Base-by-base conservation (phyloP, 2,329 filamentous ascomycete genomes). In the Colletotrichum siamense region DNA sequence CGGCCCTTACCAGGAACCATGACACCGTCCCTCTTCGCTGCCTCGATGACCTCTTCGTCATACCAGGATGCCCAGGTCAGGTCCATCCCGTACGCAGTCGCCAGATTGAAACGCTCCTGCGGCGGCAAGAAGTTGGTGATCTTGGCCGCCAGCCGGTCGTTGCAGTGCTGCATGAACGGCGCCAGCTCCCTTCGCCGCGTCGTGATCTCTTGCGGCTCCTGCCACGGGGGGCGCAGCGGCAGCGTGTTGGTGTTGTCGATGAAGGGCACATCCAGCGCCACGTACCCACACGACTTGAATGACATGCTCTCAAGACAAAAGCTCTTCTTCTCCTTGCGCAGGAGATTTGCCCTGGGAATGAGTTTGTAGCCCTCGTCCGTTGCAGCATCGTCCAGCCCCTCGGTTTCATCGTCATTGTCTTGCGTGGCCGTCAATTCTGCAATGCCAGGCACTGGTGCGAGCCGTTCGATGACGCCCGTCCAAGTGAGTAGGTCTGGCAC, bases 241-340 rank as follows among this genome's bases (percentile, higher is more conserved):
- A 87, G 78, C 63, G 87, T 79, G 28, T 77, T 77, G 66, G 84
- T 82, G 12, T 87, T 84, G 71, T 87, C 83, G 62, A 88, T 82
- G 30, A 81, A 80, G 1, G 80, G 70, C 0, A 77, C 34, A 22
- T 85, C 83, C 2, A 93, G 81, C 8, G 83, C 82, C 39, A 88
- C 90, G 79, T 94, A 94, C 67, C 92, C 92, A 80, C 92, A 94
- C 0, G 91, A 93, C 36, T 88, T 88, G 82, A 94, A 89, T 1
- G 87, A 85, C 34, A 93, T 82, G 16, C 79, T 82, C 30, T 82
- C 81, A 26, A 88, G 79, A 18, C 78, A 79, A 44, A 83, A 84
- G 6, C 70, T 75, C n/a, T 67, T 73, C 77, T 83, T 80, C 34
- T 85, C 83, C 6, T 32, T 57, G 8, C 70, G n/a, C 18, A 83